Evolutionary conservation across 768 basidiomycete species (phyloP).

Genomic region (Sporobolomyces phaffii): DNA sequence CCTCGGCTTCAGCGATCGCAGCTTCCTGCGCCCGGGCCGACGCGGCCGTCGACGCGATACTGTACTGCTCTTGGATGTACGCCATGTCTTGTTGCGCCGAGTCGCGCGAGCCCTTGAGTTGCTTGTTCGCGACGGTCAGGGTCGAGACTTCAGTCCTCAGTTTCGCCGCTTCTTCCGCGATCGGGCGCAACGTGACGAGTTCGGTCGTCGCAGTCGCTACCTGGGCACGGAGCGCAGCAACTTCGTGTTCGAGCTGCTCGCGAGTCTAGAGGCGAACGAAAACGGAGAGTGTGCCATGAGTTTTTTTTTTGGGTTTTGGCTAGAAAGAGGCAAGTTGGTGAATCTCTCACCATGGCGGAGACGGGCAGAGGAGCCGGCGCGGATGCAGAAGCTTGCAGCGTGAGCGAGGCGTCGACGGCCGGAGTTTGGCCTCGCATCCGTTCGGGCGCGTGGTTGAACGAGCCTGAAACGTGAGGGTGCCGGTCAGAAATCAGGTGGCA

Average conservation of each 20-base stretch:
- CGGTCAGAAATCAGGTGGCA: background rate
- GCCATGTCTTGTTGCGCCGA: constrained; percentile 25
- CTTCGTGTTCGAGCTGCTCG: constrained; percentile 33
- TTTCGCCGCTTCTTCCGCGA: constrained; percentile 17
- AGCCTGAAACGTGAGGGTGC: constrained; percentile 8
- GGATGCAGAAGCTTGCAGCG: background rate
- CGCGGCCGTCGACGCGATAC: constrained; percentile 31
- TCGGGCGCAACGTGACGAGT: constrained; percentile 7
- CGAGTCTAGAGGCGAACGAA: constrained; percentile 5
- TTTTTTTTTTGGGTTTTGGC: no score
- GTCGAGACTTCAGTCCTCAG: constrained; percentile 11
- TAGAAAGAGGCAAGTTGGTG: background rate
- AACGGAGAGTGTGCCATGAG: background rate
- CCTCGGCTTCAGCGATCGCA: constrained; percentile 27
- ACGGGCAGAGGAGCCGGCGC: background rate
- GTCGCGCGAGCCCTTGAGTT: constrained; percentile 27
- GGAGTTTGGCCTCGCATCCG: constrained; percentile 11
- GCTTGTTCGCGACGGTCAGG: constrained; percentile 20
- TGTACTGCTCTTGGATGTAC: constrained; percentile 37
- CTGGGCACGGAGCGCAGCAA: background rate
- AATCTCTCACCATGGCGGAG: constrained; percentile 9
- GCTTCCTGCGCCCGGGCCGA: constrained; percentile 34
- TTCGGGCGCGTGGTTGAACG: constrained; percentile 5
- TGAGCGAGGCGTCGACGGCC: constrained; percentile 12
- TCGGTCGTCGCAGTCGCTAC: background rate